Evolutionary conservation across 75 land plant genomes (phyloP).

Genomic region (Picea glauca): DNA sequence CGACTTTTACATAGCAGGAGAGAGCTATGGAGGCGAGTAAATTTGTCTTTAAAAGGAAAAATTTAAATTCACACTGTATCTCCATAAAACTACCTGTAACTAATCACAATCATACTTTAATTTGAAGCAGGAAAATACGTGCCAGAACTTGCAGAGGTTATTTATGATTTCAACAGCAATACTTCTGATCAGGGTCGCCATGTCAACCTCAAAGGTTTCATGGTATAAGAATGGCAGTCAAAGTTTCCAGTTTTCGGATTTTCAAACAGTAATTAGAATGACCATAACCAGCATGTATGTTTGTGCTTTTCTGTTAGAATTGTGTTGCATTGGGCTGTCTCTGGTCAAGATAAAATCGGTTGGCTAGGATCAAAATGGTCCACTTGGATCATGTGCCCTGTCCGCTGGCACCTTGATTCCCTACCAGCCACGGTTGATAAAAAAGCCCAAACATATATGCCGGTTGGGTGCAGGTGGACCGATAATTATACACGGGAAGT

Average conservation of each 20-base stretch:
- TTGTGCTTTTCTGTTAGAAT: too few relatives aligned
- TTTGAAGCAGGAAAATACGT: slow-evolving; percentile 53
- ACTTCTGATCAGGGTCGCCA: neutral
- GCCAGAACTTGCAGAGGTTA: slow-evolving; percentile 57
- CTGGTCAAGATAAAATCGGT: too few relatives aligned
- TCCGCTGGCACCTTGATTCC: neutral
- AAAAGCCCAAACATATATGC: neutral
- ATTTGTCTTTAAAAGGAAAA: neutral
- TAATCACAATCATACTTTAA: neutral
- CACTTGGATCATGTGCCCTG: neutral
- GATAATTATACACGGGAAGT: neutral
- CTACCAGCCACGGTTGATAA: too few relatives aligned
- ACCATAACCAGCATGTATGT: too few relatives aligned
- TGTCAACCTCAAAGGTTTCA: slow-evolving; percentile 68
- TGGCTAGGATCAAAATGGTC: too few relatives aligned
- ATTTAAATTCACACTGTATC: too few relatives aligned
- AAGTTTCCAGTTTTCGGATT: too few relatives aligned
- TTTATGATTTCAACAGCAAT: slow-evolving; percentile 41
- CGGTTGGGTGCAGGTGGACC: neutral
- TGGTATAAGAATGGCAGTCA: slow-evolving; percentile 28
- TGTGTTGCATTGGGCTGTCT: too few relatives aligned
- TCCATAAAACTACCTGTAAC: too few relatives aligned
- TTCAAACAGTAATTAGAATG: too few relatives aligned
- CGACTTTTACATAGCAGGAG: slow-evolving; percentile 65
- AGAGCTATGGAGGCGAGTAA: slow-evolving; percentile 79